Evolutionary conservation across 257 asterid genomes (phyloP).

Genomic region (Plantago elongata): DNA sequence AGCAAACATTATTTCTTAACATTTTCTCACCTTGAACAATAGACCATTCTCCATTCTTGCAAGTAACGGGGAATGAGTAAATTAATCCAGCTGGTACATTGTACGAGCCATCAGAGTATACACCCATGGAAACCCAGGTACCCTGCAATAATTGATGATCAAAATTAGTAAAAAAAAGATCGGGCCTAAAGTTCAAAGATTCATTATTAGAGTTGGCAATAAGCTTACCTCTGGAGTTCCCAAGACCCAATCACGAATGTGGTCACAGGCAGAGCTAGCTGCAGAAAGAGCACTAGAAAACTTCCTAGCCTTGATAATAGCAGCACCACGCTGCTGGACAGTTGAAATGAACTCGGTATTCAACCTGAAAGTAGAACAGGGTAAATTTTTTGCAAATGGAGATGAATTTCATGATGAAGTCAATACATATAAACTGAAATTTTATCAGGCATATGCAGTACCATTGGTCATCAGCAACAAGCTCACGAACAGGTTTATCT

Average conservation of each 20-base stretch:
- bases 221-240: constrained; percentile 85
- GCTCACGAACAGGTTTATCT: constrained; percentile 74
- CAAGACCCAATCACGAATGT: constrained; percentile 94
- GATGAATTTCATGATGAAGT: neutral
- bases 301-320: constrained; percentile 91
- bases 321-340: constrained; percentile 98
- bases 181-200: neutral
- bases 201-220: neutral
- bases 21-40: constrained; percentile 75
- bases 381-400: neutral
- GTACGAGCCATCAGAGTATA: constrained; percentile 93
- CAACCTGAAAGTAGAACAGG: constrained; percentile 44
- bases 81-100: constrained; percentile 83
- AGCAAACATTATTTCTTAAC: neutral
- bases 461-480: constrained; percentile 76
- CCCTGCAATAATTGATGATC: constrained; percentile 44
- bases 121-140: constrained; percentile 95
- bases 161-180: neutral
- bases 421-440: neutral
- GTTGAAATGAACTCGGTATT: constrained; percentile 68
- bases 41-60: constrained; percentile 92
- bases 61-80: constrained; percentile 88
- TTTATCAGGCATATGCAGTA: constrained; percentile 19
- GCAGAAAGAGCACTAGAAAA: constrained; percentile 95
- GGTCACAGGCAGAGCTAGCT: constrained; percentile 97